Percentiles rank a stretch among this genome's conserved stretches.
phyloP scores from a whole-genome alignment of 1,139 yeast species.

The Maudiozyma humilis region DNA sequence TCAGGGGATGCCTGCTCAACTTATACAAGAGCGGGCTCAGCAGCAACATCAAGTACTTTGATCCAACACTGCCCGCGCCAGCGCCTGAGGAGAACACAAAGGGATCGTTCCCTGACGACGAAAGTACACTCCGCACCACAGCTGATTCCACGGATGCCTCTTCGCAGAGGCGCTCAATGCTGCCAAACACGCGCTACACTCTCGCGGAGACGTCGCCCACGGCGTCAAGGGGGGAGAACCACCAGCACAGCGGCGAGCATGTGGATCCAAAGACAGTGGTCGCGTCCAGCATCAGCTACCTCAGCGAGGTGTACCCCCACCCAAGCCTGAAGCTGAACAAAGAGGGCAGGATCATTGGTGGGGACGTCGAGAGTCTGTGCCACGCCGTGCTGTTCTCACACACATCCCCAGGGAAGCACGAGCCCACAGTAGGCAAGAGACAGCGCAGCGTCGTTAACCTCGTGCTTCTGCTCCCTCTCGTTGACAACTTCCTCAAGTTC shows the following conservation, averaged over 20 bases:
- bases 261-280: conserved; percentile 1
- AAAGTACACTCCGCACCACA: background rate
- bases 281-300: conserved; percentile 26
- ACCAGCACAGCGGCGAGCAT: background rate
- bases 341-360: conserved; percentile 39
- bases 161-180: conserved; percentile 8
- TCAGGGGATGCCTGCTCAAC: conserved; percentile 54
- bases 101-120: background rate
- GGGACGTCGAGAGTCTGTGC: conserved; percentile 61
- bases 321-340: conserved; percentile 58
- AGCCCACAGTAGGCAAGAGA: conserved; percentile 29
- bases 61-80: conserved; percentile 20
- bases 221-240: background rate
- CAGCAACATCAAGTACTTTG: conserved; percentile 43
- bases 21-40: conserved; percentile 49
- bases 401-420: conserved; percentile 6
- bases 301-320: conserved; percentile 48
- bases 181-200: conserved; percentile 3
- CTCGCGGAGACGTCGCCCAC: background rate
- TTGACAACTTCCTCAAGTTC: conserved; percentile 50
- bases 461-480: conserved; percentile 53
- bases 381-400: conserved; percentile 57
- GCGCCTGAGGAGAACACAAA: background rate
- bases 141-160: background rate
- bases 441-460: conserved; percentile 34